Evolutionary conservation across 345 rosid species (phyloP).

Genomic region (Salix viminalis): DNA sequence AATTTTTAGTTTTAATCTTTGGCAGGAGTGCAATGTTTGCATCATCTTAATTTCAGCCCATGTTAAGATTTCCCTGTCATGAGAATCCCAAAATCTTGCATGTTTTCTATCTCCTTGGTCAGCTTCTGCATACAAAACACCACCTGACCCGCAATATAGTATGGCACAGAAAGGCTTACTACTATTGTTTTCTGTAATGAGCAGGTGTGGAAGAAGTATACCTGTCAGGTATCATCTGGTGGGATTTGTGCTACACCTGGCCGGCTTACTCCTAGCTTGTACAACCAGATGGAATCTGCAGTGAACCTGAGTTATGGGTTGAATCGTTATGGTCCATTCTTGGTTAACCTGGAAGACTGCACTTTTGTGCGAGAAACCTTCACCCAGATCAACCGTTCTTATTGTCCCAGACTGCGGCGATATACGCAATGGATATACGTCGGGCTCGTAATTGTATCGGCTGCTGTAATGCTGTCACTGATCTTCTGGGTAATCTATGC

Average conservation of each 20-base stretch:
- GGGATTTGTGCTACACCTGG: conserved; percentile 69
- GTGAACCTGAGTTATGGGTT: conserved; percentile 79
- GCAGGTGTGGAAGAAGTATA: conserved; percentile 66
- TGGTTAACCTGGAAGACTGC: conserved; percentile 67
- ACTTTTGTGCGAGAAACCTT: conserved; percentile 73
- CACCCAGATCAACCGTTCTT: conserved; percentile 37
- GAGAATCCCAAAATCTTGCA: background rate
- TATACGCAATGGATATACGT: conserved; percentile 69
- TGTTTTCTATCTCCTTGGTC: background rate
- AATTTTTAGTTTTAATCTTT: background rate
- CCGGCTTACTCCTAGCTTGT: conserved; percentile 62
- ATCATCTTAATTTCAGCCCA: background rate
- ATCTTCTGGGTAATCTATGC: conserved; percentile 92
- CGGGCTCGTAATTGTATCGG: conserved; percentile 71
- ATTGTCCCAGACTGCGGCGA: conserved; percentile 63
- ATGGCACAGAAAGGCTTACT: background rate
- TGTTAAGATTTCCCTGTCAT: background rate
- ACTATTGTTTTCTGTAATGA: background rate
- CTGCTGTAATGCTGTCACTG: conserved; percentile 80
- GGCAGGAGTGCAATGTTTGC: background rate
- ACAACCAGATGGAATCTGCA: conserved; percentile 59
- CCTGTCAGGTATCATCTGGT: conserved; percentile 47
- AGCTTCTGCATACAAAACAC: background rate
- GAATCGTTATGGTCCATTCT: conserved; percentile 74
- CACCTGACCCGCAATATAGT: background rate